These are phyloP conservation scores for Mycena metata DNA, from an alignment of 768 basidiomycete species.

Conservation along the genomic window DNA sequence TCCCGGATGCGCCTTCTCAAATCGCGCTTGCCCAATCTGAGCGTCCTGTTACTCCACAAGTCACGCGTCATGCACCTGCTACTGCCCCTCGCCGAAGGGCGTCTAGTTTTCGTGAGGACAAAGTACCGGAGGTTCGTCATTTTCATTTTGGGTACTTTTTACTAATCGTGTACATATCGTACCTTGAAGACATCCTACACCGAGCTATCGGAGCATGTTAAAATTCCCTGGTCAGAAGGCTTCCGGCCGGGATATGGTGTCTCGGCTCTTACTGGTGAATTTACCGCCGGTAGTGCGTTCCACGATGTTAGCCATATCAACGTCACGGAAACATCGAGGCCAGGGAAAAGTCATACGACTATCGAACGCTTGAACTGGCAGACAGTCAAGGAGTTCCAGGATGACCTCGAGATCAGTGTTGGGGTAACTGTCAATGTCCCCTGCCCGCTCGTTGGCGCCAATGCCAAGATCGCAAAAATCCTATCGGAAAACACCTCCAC, in stretches of 20 bases:
- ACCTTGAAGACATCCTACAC: conserved; percentile 8
- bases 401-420: conserved; percentile 33
- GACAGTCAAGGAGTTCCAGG: conserved; percentile 26
- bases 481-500: background rate
- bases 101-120: too few species aligned
- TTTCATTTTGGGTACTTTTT: too few species aligned
- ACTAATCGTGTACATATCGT: too few species aligned
- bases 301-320: conserved; percentile 3
- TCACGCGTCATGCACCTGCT: too few species aligned
- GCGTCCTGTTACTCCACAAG: too few species aligned
- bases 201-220: conserved; percentile 21
- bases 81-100: too few species aligned
- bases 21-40: too few species aligned
- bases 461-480: background rate
- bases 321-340: background rate
- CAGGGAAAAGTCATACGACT: background rate
- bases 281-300: conserved; percentile 29
- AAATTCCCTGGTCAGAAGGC: conserved; percentile 36
- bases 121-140: too few species aligned
- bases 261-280: conserved; percentile 40
- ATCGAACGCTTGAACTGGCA: conserved; percentile 35
- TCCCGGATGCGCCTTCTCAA: too few species aligned
- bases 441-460: too few species aligned
- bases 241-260: conserved; percentile 34
- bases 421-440: conserved; percentile 38